Evolutionary conservation across 1,284 basidiomycete species (phyloP).

Genomic region (Boletus mariae): DNA sequence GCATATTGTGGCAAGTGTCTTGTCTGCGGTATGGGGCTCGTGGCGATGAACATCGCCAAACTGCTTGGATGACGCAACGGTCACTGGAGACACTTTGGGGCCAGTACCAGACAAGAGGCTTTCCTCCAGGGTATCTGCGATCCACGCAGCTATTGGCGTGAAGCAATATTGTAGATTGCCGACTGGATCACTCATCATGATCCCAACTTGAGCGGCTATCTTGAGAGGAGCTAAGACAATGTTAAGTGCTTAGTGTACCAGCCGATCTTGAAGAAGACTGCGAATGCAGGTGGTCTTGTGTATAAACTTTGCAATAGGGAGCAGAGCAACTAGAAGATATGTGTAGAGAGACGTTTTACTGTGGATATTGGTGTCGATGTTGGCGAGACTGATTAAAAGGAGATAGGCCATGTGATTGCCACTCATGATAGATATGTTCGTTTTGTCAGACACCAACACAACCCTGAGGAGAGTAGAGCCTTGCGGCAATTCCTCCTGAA

Average conservation of each 20-base stretch:
- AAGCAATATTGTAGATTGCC: slow-evolving; percentile 14
- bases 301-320: slow-evolving; percentile 26
- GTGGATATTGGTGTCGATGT: slow-evolving; percentile 24
- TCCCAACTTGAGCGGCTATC: slow-evolving; percentile 23
- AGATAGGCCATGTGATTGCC: slow-evolving; percentile 32
- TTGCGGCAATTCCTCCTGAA: neutral
- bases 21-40: neutral
- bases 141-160: slow-evolving; percentile 3
- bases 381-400: slow-evolving; percentile 30
- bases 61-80: slow-evolving; percentile 1
- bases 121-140: slow-evolving; percentile 8
- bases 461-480: neutral
- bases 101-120: neutral
- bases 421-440: slow-evolving; percentile 12
- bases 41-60: slow-evolving; percentile 4
- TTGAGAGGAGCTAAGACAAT: slow-evolving; percentile 32
- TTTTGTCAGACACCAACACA: neutral
- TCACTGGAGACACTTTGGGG: slow-evolving; percentile 1
- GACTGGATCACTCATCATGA: slow-evolving; percentile 30
- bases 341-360: slow-evolving; percentile 29
- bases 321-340: slow-evolving; percentile 18
- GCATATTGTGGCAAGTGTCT: neutral
- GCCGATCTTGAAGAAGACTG: slow-evolving; percentile 8
- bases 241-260: slow-evolving; percentile 31
- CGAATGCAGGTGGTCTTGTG: slow-evolving; percentile 1